Evolutionary conservation across 495 filamentous ascomycete species (phyloP).

Genomic region (Saxophila tyrrhenica): DNA sequence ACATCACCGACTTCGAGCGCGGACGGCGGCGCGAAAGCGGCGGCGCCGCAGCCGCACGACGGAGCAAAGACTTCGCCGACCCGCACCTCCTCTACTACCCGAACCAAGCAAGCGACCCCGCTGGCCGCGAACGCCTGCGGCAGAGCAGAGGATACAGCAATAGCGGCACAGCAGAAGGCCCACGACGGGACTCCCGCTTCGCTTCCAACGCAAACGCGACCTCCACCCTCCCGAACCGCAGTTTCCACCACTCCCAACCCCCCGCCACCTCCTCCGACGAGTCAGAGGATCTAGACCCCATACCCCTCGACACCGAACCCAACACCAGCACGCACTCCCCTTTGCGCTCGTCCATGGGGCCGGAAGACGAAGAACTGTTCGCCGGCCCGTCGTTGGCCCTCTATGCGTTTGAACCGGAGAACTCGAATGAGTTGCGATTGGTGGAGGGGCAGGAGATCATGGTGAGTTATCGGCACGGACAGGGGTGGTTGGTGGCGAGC

Average conservation of each 20-base stretch:
- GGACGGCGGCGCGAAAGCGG: conserved; percentile 14
- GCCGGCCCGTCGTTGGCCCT: conserved; percentile 47
- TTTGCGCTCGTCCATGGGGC: conserved; percentile 26
- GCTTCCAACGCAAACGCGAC: too few relatives aligned
- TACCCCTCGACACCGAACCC: conserved; percentile 17
- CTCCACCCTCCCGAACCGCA: not conserved
- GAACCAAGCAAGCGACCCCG: conserved; percentile 1
- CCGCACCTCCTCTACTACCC: not conserved
- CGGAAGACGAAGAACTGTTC: conserved; percentile 19
- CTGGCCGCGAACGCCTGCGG: conserved; percentile 10
- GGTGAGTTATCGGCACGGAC: conserved; percentile 89
- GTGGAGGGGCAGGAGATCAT: conserved; percentile 93
- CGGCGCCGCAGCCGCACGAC: too few relatives aligned
- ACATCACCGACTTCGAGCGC: conserved; percentile 18
- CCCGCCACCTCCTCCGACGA: too few relatives aligned
- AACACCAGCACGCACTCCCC: conserved; percentile 16
- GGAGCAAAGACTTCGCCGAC: conserved; percentile 3
- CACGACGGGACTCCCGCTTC: not conserved
- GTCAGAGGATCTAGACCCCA: not conserved
- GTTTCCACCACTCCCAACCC: not conserved
- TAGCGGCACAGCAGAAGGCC: not conserved
- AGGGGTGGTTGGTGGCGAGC: conserved; percentile 94
- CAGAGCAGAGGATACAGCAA: conserved; percentile 10
- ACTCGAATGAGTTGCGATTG: conserved; percentile 89
- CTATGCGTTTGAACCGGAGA: conserved; percentile 88